phyloP scores from a whole-genome alignment of 2,329 filamentous ascomycete genomes.

The Sphaerostilbella broomeana region DNA sequence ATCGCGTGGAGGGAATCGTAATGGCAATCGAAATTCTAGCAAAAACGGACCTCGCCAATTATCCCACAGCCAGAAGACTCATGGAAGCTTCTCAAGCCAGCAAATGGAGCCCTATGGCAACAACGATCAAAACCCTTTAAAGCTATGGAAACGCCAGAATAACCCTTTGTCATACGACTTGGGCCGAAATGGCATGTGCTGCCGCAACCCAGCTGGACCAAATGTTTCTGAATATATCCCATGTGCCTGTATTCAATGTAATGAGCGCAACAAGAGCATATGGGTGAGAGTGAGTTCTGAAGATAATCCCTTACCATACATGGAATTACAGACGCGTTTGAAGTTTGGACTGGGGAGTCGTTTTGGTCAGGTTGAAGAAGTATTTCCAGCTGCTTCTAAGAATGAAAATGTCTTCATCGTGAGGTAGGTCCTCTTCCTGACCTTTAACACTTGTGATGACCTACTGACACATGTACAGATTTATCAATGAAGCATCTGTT shows the following conservation, averaged over 20 bases:
- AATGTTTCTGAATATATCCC: slow-evolving; percentile 20
- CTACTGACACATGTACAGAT: slow-evolving; percentile 17
- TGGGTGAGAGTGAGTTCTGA: slow-evolving; percentile 19
- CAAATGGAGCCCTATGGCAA: neutral
- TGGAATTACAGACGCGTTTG: slow-evolving; percentile 24
- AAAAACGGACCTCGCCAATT: slow-evolving; percentile 4
- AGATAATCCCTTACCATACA: neutral
- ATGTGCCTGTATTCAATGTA: slow-evolving; percentile 26
- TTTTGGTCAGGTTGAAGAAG: slow-evolving; percentile 27
- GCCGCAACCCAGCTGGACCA: slow-evolving; percentile 18
- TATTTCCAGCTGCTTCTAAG: slow-evolving; percentile 13
- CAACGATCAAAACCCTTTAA: neutral
- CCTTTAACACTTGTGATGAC: neutral
- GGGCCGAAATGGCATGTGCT: slow-evolving; percentile 9
- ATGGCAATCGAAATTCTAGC: neutral
- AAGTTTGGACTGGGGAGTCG: slow-evolving; percentile 22
- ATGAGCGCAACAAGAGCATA: slow-evolving; percentile 26
- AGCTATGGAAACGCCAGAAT: slow-evolving; percentile 4
- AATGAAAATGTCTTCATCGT: slow-evolving; percentile 21
- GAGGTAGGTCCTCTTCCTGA: slow-evolving; percentile 21
- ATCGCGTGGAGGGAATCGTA: slow-evolving; percentile 1
- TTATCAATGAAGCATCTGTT: slow-evolving; percentile 22
- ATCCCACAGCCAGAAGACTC: slow-evolving; percentile 6
- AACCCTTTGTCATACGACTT: too few relatives aligned
- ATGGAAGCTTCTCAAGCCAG: slow-evolving; percentile 1